Evolutionary conservation across 2,329 filamentous ascomycete genomes (phyloP).

Genomic region (Aspergillus ustus): DNA sequence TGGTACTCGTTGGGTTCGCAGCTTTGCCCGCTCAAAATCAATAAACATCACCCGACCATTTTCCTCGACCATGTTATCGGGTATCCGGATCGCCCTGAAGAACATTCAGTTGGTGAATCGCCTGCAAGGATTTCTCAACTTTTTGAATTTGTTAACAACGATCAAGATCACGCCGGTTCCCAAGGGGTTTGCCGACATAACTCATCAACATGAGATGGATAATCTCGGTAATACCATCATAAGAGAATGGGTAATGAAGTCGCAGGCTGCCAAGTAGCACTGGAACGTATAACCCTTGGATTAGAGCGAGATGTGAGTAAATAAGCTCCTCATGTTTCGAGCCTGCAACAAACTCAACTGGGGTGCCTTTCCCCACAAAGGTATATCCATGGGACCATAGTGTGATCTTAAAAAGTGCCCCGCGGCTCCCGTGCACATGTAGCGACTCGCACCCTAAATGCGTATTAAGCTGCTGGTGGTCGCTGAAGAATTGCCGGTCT

Average conservation of each 20-base stretch:
- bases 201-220: slow-evolving; percentile 29
- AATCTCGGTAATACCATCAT: slow-evolving; percentile 28
- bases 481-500: slow-evolving; percentile 12
- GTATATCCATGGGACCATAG: slow-evolving; percentile 34
- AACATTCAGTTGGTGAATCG: slow-evolving; percentile 24
- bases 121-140: slow-evolving; percentile 24
- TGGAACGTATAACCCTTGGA: slow-evolving; percentile 30
- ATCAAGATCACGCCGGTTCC: slow-evolving; percentile 16
- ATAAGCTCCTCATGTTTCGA: slow-evolving; percentile 27
- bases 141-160: slow-evolving; percentile 12
- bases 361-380: slow-evolving; percentile 31
- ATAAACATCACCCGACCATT: slow-evolving; percentile 22
- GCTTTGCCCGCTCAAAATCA: slow-evolving; percentile 26
- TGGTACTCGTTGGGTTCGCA: slow-evolving; percentile 13
- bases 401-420: slow-evolving; percentile 35
- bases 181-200: slow-evolving; percentile 23
- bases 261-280: slow-evolving; percentile 31
- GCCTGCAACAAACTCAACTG: slow-evolving; percentile 23
- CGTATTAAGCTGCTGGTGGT: slow-evolving; percentile 1
- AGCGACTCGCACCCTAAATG: slow-evolving; percentile 26
- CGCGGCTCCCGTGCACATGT: slow-evolving; percentile 29
- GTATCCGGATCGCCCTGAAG: slow-evolving; percentile 26
- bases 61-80: slow-evolving; percentile 24
- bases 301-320: slow-evolving; percentile 25
- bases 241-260: slow-evolving; percentile 25